Conservation (phyloP, 2,329 filamentous ascomycete genomes). For the Claviceps fusiformis region DNA sequence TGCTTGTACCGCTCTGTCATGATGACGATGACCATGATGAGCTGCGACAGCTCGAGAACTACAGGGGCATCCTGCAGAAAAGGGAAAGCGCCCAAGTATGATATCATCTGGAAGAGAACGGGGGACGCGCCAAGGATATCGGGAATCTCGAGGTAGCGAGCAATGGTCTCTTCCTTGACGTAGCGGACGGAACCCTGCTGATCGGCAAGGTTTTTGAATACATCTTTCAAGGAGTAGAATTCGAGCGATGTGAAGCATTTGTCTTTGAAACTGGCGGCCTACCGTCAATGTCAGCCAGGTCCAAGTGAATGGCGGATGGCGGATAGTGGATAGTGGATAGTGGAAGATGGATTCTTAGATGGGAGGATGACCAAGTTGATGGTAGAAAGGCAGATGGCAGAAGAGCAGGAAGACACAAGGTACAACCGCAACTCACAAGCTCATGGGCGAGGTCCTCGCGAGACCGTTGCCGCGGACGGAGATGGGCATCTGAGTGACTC, state of each 20-base stretch:
- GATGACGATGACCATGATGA: slow-evolving; percentile 60
- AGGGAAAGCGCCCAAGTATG: slow-evolving; percentile 59
- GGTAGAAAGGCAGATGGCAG: not conserved
- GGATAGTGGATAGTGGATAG: no score
- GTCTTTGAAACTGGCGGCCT: slow-evolving; percentile 52
- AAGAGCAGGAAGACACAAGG: not conserved
- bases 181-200: slow-evolving; percentile 47
- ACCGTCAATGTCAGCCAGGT: not conserved
- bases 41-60: slow-evolving; percentile 53
- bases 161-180: slow-evolving; percentile 54
- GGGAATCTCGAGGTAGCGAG: slow-evolving; percentile 60
- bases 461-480: slow-evolving; percentile 24
- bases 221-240: slow-evolving; percentile 59
- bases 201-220: slow-evolving; percentile 58
- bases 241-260: slow-evolving; percentile 61
- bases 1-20: slow-evolving; percentile 56
- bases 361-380: not conserved
- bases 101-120: slow-evolving; percentile 58
- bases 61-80: slow-evolving; percentile 58
- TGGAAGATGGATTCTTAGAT: not conserved
- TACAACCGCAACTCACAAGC: slow-evolving; percentile 27
- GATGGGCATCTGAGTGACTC: slow-evolving; percentile 31
- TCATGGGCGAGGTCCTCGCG: slow-evolving; percentile 37
- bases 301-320: no score
- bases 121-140: slow-evolving; percentile 54